These are phyloP conservation scores for Pouteria glomerata DNA, from an alignment of 148 eudicot species.

Conservation along the genomic window DNA sequence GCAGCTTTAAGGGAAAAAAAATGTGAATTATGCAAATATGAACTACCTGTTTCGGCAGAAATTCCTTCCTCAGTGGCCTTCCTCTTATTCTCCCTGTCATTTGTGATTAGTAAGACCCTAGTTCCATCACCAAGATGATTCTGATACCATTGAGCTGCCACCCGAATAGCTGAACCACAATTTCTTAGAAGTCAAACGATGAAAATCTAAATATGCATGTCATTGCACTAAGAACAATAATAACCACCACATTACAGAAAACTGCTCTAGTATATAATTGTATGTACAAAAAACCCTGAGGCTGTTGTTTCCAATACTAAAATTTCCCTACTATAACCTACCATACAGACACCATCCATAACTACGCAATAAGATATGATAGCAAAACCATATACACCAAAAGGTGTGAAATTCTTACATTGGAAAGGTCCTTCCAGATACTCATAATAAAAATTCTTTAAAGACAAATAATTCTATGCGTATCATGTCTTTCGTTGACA, in stretches of 20 bases:
- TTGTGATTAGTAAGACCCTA: slow-evolving; percentile 70
- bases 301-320: neutral
- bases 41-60: slow-evolving; percentile 78
- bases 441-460: neutral
- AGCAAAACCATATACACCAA: neutral
- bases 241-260: neutral
- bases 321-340: neutral
- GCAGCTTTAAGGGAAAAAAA: too few relatives aligned
- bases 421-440: neutral
- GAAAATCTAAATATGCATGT: neutral
- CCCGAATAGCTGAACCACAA: slow-evolving; percentile 75
- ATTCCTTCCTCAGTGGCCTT: slow-evolving; percentile 86
- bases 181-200: slow-evolving; percentile 13
- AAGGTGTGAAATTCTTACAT: neutral
- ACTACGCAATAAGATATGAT: neutral
- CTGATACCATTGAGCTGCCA: slow-evolving; percentile 94
- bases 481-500: neutral
- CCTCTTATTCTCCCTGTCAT: slow-evolving; percentile 85
- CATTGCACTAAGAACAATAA: neutral
- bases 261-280: neutral
- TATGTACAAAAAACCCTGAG: neutral
- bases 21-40: neutral
- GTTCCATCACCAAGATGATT: slow-evolving; percentile 66
- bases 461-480: neutral
- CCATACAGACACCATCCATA: neutral